phyloP scores from a whole-genome alignment of 805 yeast genomes.

The Torulaspora quercuum region DNA sequence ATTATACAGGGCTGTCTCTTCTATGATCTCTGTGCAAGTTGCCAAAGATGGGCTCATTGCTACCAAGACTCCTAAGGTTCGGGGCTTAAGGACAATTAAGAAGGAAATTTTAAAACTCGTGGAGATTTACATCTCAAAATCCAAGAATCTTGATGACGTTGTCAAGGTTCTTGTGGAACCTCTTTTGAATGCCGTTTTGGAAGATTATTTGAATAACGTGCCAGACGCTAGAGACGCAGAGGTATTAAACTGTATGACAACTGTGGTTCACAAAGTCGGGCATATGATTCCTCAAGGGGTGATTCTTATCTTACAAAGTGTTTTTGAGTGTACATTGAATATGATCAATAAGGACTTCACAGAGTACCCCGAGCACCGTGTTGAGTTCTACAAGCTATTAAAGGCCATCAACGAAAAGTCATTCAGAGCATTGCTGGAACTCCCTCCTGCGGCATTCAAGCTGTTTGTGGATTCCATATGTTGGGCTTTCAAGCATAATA shows the following conservation, averaged over 20 bases:
- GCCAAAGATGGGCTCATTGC: constrained; percentile 81
- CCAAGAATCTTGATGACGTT: constrained; percentile 80
- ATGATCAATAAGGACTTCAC: constrained; percentile 96
- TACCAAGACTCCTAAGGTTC: constrained; percentile 89
- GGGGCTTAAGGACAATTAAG: constrained; percentile 93
- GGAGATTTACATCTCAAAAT: constrained; percentile 83
- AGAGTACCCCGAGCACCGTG: constrained; percentile 96
- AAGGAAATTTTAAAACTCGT: constrained; percentile 87
- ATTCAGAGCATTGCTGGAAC: constrained; percentile 78
- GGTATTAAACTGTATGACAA: constrained; percentile 90
- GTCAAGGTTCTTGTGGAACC: constrained; percentile 81
- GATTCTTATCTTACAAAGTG: constrained; percentile 79
- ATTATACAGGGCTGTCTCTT: constrained; percentile 81
- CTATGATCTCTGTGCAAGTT: constrained; percentile 77
- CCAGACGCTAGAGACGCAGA: constrained; percentile 98
- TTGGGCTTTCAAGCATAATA: constrained; percentile 98
- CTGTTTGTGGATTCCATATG: constrained; percentile 87
- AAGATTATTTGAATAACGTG: constrained; percentile 82
- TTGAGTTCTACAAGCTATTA: constrained; percentile 86
- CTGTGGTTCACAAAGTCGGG: constrained; percentile 84
- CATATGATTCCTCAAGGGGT: constrained; percentile 85
- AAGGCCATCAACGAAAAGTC: constrained; percentile 83
- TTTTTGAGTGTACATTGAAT: constrained; percentile 88
- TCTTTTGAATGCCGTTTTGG: constrained; percentile 76
- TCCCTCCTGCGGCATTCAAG: constrained; percentile 90